Conservation (phyloP, 2,329 filamentous ascomycete genomes). For the Phialophora tarda region DNA sequence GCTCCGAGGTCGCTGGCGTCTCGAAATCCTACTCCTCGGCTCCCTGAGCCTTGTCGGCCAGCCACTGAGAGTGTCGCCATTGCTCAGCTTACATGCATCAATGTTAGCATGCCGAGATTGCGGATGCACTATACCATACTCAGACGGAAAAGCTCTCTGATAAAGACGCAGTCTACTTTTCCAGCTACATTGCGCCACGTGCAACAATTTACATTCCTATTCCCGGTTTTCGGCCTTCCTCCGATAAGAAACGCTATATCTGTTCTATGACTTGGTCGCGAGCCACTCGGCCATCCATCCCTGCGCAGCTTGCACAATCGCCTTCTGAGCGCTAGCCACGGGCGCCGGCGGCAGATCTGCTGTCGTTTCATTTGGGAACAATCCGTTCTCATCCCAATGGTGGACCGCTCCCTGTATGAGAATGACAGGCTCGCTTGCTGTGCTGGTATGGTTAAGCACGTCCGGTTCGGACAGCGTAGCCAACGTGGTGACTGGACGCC, state of each 20-base stretch:
- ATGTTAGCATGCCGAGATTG: neutral
- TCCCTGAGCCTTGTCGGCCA: neutral
- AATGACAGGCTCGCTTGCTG: conserved; percentile 71
- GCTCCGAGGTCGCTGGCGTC: conserved; percentile 12
- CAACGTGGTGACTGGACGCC: conserved; percentile 75
- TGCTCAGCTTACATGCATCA: neutral
- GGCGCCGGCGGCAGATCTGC: conserved; percentile 62
- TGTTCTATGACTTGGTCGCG: neutral
- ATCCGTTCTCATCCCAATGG: conserved; percentile 63
- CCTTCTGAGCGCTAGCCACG: conserved; percentile 59
- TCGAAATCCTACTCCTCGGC: neutral
- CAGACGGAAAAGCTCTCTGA: neutral
- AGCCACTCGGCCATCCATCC: conserved; percentile 70
- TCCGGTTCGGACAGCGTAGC: conserved; percentile 62
- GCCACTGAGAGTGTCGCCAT: neutral
- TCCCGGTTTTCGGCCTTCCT: neutral
- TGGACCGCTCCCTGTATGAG: conserved; percentile 77
- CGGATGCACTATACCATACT: neutral
- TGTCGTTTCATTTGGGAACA: conserved; percentile 65
- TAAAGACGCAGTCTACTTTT: neutral
- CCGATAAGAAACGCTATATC: neutral
- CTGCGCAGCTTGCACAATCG: conserved; percentile 66
- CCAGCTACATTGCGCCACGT: neutral
- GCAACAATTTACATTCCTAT: neutral
- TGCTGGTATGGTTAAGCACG: conserved; percentile 57